Conservation (phyloP, 192 early-diverging fungal genomes). For the Coemansia asiatica region DNA sequence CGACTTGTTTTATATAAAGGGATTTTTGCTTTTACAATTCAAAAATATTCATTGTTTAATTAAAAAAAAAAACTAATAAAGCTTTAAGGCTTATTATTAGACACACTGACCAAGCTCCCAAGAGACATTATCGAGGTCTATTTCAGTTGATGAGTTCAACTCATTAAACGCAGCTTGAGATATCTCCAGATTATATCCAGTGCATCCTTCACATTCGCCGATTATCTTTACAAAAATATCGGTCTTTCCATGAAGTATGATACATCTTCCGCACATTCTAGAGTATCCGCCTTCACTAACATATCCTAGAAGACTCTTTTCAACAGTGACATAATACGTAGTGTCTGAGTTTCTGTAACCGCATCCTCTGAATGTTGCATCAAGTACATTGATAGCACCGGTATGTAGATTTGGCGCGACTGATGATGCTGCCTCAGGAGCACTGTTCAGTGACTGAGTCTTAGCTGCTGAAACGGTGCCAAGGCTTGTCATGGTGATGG, state of each 20-base stretch:
- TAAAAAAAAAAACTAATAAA: conserved; percentile 1
- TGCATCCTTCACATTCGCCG: background rate
- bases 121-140: background rate
- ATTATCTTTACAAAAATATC: conserved; percentile 5
- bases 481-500: background rate
- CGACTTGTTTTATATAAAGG: background rate
- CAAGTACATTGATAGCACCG: background rate
- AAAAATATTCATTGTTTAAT: background rate
- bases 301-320: background rate
- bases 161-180: background rate
- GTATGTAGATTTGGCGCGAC: background rate
- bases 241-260: conserved; percentile 8
- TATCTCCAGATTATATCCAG: background rate
- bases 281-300: background rate
- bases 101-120: background rate
- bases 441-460: background rate
- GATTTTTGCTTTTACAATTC: background rate
- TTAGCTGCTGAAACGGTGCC: background rate
- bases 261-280: conserved; percentile 11
- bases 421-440: background rate
- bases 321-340: conserved; percentile 5
- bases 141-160: background rate
- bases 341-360: conserved; percentile 1
- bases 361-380: background rate
- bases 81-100: too few relatives aligned